Evolutionary conservation across 805 yeast species (phyloP).

Genomic region (Candida schatavii): DNA sequence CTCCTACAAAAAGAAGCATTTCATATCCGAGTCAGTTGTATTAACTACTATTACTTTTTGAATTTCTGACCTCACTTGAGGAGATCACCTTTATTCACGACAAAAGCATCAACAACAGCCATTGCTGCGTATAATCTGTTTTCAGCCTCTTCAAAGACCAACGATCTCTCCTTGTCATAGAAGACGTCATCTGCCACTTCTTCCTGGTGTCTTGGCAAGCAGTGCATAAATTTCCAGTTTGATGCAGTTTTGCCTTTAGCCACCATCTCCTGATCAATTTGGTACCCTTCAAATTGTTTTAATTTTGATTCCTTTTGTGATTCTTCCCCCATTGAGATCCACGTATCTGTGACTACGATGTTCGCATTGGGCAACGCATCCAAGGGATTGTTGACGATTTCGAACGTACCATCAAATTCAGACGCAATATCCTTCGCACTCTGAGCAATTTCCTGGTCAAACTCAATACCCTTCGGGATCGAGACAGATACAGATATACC

Average conservation of each 20-base stretch:
- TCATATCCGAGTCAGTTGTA: no score
- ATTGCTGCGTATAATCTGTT: conserved; percentile 95
- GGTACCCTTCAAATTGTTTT: conserved; percentile 82
- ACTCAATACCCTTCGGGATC: conserved; percentile 73
- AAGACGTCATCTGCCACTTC: conserved; percentile 94
- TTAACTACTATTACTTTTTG: no score
- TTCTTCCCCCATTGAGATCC: conserved; percentile 98
- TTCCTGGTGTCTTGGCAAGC: conserved; percentile 92
- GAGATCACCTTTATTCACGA: conserved; percentile 70
- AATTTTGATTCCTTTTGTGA: conserved; percentile 67
- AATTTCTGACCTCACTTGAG: neutral
- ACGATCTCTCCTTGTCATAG: conserved; percentile 62
- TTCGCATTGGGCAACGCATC: conserved; percentile 72
- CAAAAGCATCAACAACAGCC: conserved; percentile 88
- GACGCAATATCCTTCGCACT: conserved; percentile 53
- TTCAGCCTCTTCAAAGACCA: conserved; percentile 95
- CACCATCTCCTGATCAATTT: conserved; percentile 68
- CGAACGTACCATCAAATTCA: conserved; percentile 52
- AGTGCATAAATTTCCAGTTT: conserved; percentile 93
- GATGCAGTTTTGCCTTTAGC: conserved; percentile 52
- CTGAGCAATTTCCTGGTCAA: conserved; percentile 52
- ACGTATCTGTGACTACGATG: conserved; percentile 91
- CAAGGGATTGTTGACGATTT: conserved; percentile 68
- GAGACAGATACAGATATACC: conserved; percentile 84
- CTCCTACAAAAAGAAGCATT: no score